Evolutionary conservation across 768 basidiomycete species (phyloP).

Genomic region (Lentinula lateritia): DNA sequence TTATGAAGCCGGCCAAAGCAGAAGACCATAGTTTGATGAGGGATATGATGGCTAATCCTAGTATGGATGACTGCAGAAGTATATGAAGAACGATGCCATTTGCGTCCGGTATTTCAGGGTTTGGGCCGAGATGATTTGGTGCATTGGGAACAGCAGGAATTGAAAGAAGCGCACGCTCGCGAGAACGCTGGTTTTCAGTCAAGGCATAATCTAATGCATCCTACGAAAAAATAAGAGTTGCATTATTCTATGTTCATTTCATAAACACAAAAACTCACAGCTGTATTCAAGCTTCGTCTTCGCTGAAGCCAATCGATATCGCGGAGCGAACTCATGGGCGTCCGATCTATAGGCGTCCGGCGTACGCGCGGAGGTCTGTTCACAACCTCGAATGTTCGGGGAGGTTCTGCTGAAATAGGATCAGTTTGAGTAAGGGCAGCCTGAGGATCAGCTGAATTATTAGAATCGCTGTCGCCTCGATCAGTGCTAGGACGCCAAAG

Average conservation of each 20-base stretch:
- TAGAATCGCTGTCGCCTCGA: constrained; percentile 41
- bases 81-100: constrained; percentile 39
- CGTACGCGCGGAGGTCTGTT: constrained; percentile 38
- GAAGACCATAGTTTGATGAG: constrained; percentile 55
- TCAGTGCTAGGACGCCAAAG: constrained; percentile 36
- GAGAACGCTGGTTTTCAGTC: constrained; percentile 50
- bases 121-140: constrained; percentile 5
- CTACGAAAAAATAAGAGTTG: constrained; percentile 29
- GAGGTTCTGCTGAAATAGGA: constrained; percentile 8
- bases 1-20: constrained; percentile 50
- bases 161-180: constrained; percentile 24
- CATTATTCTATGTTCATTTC: background rate
- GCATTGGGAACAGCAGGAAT: constrained; percentile 50
- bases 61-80: constrained; percentile 50
- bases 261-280: constrained; percentile 40
- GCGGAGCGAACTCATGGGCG: background rate
- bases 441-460: constrained; percentile 27
- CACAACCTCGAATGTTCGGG: constrained; percentile 43
- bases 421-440: constrained; percentile 10
- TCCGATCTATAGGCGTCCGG: constrained; percentile 9
- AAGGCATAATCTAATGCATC: constrained; percentile 69
- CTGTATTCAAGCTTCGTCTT: constrained; percentile 62
- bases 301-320: constrained; percentile 79
- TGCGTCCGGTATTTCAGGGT: constrained; percentile 28
- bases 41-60: constrained; percentile 53